phyloP scores from a whole-genome alignment of 2,329 filamentous ascomycete genomes.

The Pestalotiopsis sp. region DNA sequence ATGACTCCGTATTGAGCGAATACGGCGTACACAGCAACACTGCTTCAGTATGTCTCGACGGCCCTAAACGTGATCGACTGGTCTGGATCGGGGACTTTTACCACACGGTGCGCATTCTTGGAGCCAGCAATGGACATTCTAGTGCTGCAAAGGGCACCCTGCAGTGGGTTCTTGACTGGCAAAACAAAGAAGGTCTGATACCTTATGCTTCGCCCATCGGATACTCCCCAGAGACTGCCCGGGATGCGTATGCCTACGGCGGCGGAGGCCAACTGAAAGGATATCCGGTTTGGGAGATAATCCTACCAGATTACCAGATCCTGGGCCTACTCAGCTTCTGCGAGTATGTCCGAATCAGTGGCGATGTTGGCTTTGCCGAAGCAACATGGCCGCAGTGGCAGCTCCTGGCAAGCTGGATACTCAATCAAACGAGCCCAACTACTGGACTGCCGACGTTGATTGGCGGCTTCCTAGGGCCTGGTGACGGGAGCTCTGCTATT shows the following conservation, averaged over 20 bases:
- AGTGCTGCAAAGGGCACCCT: conserved; percentile 38
- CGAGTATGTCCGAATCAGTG: conserved; percentile 19
- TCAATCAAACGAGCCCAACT: conserved; percentile 15
- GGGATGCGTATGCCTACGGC: background rate
- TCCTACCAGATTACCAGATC: conserved; percentile 23
- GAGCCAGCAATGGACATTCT: conserved; percentile 34
- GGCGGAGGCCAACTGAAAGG: background rate
- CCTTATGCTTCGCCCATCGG: conserved; percentile 16
- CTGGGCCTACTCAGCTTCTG: conserved; percentile 20
- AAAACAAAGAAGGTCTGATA: conserved; percentile 16
- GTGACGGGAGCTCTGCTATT: conserved; percentile 14
- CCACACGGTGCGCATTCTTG: conserved; percentile 40
- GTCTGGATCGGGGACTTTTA: conserved; percentile 46
- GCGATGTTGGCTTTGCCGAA: conserved; percentile 18
- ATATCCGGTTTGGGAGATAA: background rate
- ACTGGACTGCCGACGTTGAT: conserved; percentile 19
- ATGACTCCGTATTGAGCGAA: conserved; percentile 33
- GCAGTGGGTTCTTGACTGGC: conserved; percentile 27
- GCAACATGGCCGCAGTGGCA: conserved; percentile 21
- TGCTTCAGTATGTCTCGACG: conserved; percentile 41
- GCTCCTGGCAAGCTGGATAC: conserved; percentile 15
- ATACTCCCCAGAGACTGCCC: conserved; percentile 9
- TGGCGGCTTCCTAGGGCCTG: conserved; percentile 18
- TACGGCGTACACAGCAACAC: conserved; percentile 37
- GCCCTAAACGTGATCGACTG: conserved; percentile 42